Conservation (phyloP, 1,284 basidiomycete species). For the Irpex rosettiformis region DNA sequence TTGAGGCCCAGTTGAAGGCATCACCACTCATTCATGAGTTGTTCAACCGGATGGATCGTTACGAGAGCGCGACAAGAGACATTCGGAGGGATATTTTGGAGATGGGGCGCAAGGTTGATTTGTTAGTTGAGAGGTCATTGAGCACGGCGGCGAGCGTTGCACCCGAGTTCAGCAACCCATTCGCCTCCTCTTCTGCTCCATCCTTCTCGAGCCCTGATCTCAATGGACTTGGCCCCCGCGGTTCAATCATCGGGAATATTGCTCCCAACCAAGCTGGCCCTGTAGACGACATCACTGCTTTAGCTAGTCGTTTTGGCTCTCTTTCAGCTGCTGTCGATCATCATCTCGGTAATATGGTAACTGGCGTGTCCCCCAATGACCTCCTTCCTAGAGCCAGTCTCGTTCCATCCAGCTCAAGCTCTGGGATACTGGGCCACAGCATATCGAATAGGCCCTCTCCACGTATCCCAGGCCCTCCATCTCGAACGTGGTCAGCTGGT, state of each 20-base stretch:
- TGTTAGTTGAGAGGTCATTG: constrained; percentile 68
- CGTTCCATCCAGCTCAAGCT: constrained; percentile 31
- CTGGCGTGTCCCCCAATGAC: constrained; percentile 7
- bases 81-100: constrained; percentile 73
- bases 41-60: constrained; percentile 69
- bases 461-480: constrained; percentile 63
- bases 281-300: constrained; percentile 69
- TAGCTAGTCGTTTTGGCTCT: constrained; percentile 78
- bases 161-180: constrained; percentile 78
- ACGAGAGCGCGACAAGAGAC: constrained; percentile 67
- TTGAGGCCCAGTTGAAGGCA: constrained; percentile 69
- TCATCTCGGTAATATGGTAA: constrained; percentile 48
- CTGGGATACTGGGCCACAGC: constrained; percentile 47
- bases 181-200: constrained; percentile 39
- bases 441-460: constrained; percentile 48
- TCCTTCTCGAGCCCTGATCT: constrained; percentile 25
- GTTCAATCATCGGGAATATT: constrained; percentile 58
- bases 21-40: constrained; percentile 76
- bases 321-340: constrained; percentile 87
- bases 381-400: constrained; percentile 5
- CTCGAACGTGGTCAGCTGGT: constrained; percentile 80
- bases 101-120: constrained; percentile 71
- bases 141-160: constrained; percentile 33
- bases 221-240: constrained; percentile 45
- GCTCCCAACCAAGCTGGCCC: constrained; percentile 65